A percentile compares a stretch with the other conserved stretches of the same genome.
These are phyloP conservation scores for Russula virescens DNA, from an alignment of 768 basidiomycete genomes.

Conservation along the genomic window DNA sequence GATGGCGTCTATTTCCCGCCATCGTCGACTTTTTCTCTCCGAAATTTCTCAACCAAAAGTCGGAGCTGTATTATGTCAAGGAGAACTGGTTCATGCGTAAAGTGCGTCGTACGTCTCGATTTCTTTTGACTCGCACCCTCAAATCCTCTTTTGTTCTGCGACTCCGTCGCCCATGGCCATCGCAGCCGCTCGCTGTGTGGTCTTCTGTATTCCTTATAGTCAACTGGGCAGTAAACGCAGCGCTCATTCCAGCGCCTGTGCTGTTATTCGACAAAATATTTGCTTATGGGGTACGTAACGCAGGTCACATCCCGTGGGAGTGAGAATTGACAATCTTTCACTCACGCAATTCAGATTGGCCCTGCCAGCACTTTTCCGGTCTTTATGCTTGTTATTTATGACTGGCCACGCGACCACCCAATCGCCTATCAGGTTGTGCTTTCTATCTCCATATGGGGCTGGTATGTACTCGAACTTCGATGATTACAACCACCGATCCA, in stretches of 20 bases:
- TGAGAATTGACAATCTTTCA: constrained; percentile 3
- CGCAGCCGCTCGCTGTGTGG: constrained; percentile 15
- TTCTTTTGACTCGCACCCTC: constrained; percentile 37
- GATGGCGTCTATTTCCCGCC: constrained; percentile 54
- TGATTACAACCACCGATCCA: constrained; percentile 3
- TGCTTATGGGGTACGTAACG: constrained; percentile 44
- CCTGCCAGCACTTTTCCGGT: constrained; percentile 59
- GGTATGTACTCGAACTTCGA: constrained; percentile 35
- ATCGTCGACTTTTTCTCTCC: constrained; percentile 54
- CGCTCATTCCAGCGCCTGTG: constrained; percentile 4
- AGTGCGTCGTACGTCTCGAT: constrained; percentile 25
- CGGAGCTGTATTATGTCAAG: constrained; percentile 46
- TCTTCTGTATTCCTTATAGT: constrained; percentile 14
- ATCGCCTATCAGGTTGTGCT: constrained; percentile 59
- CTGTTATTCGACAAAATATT: constrained; percentile 51
- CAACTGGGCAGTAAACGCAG: constrained; percentile 11
- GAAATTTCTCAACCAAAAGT: constrained; percentile 54
- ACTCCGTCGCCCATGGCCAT: not conserved
- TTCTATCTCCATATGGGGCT: constrained; percentile 54
- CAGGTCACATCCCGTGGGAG: constrained; percentile 20
- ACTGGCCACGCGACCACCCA: constrained; percentile 61
- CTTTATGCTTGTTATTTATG: constrained; percentile 57
- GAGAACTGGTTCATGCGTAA: constrained; percentile 74
- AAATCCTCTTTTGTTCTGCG: constrained; percentile 24
- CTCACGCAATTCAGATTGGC: constrained; percentile 37